Conservation (phyloP, 202 grass and related monocot species). For the Carex sylvatica region DNA sequence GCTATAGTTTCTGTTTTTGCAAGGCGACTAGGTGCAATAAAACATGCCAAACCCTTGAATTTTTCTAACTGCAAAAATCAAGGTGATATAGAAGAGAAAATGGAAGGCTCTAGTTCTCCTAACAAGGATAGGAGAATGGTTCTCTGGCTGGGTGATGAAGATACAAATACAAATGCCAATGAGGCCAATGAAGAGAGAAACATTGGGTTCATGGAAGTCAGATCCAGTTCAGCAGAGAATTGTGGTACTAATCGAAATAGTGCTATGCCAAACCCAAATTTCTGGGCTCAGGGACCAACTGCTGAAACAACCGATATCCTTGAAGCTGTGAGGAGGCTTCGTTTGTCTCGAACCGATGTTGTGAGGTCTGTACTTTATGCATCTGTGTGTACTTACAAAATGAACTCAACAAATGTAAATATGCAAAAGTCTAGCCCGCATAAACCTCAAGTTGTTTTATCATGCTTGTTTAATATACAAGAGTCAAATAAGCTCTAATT, state of each 20-base stretch:
- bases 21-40: constrained; percentile 64
- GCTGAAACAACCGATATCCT: constrained; percentile 47
- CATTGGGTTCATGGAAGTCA: constrained; percentile 31
- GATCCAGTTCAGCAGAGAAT: constrained; percentile 34
- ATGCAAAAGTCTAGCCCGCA: not conserved
- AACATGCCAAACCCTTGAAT: constrained; percentile 53
- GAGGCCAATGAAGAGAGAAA: constrained; percentile 33
- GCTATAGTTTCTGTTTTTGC: constrained; percentile 72
- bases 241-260: constrained; percentile 38
- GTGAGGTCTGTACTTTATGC: constrained; percentile 47
- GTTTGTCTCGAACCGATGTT: constrained; percentile 66
- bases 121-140: constrained; percentile 46
- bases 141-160: constrained; percentile 46
- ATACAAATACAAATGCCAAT: constrained; percentile 49
- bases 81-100: constrained; percentile 25
- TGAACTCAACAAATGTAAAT: not conserved
- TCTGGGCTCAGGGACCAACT: constrained; percentile 13
- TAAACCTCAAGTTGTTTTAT: not conserved
- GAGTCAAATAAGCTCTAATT: not conserved
- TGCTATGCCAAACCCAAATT: not conserved
- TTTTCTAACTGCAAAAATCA: constrained; percentile 33
- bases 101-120: constrained; percentile 36
- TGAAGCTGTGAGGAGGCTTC: constrained; percentile 63
- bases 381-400: not conserved
- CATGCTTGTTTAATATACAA: not conserved